Base-by-base conservation (phyloP, 2,329 filamentous ascomycete species). In the Pyrenophora seminiperda region DNA sequence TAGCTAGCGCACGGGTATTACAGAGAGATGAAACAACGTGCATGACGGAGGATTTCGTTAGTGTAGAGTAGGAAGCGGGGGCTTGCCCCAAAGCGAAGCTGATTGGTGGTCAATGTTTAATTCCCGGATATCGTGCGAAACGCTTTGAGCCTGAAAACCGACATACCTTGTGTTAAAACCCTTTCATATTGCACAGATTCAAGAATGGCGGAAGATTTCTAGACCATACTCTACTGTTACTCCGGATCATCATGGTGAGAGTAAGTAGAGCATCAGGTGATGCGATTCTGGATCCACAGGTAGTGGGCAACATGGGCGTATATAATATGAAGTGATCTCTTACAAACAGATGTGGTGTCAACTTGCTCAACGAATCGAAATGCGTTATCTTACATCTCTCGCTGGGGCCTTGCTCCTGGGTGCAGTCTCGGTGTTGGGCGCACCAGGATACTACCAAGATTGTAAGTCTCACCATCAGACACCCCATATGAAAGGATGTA, bases 321-420 rank as follows among this genome's bases (percentile, higher is more conserved):
- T 41, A 41, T 41, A 41, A 32, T 31, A 32, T 22, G 3, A 15
- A 22, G 27, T 41, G 13, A 15, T 32, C 18, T 41, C 18, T 41
- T 10, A 10, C 10, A 22, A 20, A 7, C 3, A 32, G 17, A 24
- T 15, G 17, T 32, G 7, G 11, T 41, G 11, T 13, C 13, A 32
- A 5, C 15, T 15, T 27, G 22, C 10, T 41, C 13, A 36, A 44
- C 30, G 14, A 27, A 27, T 18, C 38, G 27, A 36, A 18, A 53
- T 53, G 50, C 31, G 27, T 30, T 42, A 38, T 29, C 18, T 55
- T 4, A 37, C 44, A 20, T 52, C 53, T 14, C 13, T 55, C 18
- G 19, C 47, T 24, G 53, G 43, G 14, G 47, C 48, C 11, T n/a
- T 52, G 44, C 41, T 51, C 48, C 15, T 52, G 9, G 44, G 48